Conservation (phyloP, 2,329 filamentous ascomycete genomes). For the Penicillium sp. region DNA sequence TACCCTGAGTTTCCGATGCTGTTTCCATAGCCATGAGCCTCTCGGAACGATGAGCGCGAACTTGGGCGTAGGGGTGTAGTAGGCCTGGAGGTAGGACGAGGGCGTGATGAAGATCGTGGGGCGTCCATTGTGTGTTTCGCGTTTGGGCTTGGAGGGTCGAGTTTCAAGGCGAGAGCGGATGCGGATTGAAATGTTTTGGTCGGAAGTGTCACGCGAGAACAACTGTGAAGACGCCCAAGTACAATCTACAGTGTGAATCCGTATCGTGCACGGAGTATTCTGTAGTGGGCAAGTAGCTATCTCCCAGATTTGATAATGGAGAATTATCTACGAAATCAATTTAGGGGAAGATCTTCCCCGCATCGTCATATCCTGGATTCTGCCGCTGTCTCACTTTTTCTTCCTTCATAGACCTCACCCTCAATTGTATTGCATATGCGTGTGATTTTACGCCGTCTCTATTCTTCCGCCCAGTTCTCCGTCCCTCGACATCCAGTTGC, state of each 20-base stretch:
- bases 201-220: not conserved
- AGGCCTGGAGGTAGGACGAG: slow-evolving; percentile 69
- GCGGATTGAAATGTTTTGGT: not conserved
- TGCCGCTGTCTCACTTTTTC: slow-evolving; percentile 1
- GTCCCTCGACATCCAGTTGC: slow-evolving; percentile 21
- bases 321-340: not conserved
- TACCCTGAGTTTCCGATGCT: slow-evolving; percentile 35
- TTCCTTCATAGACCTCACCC: not conserved
- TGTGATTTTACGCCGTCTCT: slow-evolving; percentile 30
- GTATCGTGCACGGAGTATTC: no score
- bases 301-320: not conserved
- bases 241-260: no score
- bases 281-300: not conserved
- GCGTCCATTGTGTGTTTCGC: slow-evolving; percentile 29
- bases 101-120: slow-evolving; percentile 60
- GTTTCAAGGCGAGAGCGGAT: not conserved
- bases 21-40: slow-evolving; percentile 61
- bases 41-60: slow-evolving; percentile 84
- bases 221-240: not conserved
- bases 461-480: slow-evolving; percentile 33
- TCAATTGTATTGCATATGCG: slow-evolving; percentile 35
- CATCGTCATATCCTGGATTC: slow-evolving; percentile 10
- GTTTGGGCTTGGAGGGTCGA: not conserved
- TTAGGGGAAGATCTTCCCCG: slow-evolving; percentile 5
- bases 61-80: slow-evolving; percentile 90